These are phyloP conservation scores for Ampelocalamus luodianensis DNA, from an alignment of 176 grass and related monocot genomes.

Conservation along the genomic window DNA sequence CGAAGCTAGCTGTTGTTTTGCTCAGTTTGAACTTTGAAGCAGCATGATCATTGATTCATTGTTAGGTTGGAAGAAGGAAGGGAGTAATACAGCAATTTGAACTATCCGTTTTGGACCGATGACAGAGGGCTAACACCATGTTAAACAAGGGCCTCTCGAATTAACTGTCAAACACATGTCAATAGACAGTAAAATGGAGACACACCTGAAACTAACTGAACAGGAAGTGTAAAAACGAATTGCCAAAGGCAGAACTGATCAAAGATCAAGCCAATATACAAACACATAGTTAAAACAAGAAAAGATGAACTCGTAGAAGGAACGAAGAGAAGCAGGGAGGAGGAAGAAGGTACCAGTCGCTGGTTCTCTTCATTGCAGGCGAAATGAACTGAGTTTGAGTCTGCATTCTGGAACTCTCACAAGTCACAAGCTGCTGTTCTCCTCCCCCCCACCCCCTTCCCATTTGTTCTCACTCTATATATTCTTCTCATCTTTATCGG, in stretches of 20 bases:
- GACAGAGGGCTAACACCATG: background rate
- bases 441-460: too few species aligned
- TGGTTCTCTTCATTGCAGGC: slow-evolving; percentile 70
- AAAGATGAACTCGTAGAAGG: background rate
- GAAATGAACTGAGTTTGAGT: slow-evolving; percentile 42
- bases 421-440: too few species aligned
- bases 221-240: background rate
- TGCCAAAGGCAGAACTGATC: background rate
- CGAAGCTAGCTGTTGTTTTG: background rate
- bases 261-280: background rate
- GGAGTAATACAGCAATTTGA: background rate
- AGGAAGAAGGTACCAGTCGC: slow-evolving; percentile 56
- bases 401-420: slow-evolving; percentile 37
- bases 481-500: slow-evolving; percentile 36
- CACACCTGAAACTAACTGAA: background rate
- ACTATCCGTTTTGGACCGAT: background rate
- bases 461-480: background rate
- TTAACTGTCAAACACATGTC: background rate
- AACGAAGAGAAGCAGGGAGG: background rate
- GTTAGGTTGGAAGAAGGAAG: background rate
- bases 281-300: background rate
- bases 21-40: background rate
- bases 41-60: background rate
- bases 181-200: background rate
- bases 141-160: background rate